These are phyloP conservation scores for Penicillium flavigenum DNA, from an alignment of 495 filamentous ascomycete genomes.

Conservation along the genomic window DNA sequence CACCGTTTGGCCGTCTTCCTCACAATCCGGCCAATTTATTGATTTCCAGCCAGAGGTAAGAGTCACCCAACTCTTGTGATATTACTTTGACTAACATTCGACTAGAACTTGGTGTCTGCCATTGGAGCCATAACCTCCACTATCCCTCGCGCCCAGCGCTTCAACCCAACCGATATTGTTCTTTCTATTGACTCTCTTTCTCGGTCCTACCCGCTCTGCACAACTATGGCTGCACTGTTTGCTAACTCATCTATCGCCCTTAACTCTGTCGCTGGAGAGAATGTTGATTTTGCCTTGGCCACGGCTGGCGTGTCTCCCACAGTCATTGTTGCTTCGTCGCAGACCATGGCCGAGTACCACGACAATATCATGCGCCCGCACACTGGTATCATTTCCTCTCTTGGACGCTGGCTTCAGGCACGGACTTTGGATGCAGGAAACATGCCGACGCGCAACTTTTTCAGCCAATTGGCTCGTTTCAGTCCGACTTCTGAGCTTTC, in stretches of 20 bases:
- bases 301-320: slow-evolving; percentile 75
- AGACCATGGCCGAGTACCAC: slow-evolving; percentile 68
- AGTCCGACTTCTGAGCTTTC: slow-evolving; percentile 61
- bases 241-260: slow-evolving; percentile 83
- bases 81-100: slow-evolving; percentile 13
- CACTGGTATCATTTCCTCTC: slow-evolving; percentile 50
- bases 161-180: slow-evolving; percentile 74
- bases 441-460: slow-evolving; percentile 51
- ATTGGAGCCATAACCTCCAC: slow-evolving; percentile 73
- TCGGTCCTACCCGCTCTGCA: slow-evolving; percentile 71
- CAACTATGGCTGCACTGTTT: slow-evolving; percentile 79
- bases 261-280: slow-evolving; percentile 75
- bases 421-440: slow-evolving; percentile 67
- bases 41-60: slow-evolving; percentile 68
- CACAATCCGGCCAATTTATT: slow-evolving; percentile 62
- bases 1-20: slow-evolving; percentile 59
- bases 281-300: slow-evolving; percentile 67
- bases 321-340: slow-evolving; percentile 74
- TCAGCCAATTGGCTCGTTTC: slow-evolving; percentile 51
- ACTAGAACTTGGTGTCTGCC: slow-evolving; percentile 72
- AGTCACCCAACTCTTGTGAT: neutral
- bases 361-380: slow-evolving; percentile 49
- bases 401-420: slow-evolving; percentile 69
- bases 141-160: slow-evolving; percentile 69
- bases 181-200: slow-evolving; percentile 84